Base-by-base conservation (phyloP, 495 filamentous ascomycete genomes). In the Talaromyces wortmannii region DNA sequence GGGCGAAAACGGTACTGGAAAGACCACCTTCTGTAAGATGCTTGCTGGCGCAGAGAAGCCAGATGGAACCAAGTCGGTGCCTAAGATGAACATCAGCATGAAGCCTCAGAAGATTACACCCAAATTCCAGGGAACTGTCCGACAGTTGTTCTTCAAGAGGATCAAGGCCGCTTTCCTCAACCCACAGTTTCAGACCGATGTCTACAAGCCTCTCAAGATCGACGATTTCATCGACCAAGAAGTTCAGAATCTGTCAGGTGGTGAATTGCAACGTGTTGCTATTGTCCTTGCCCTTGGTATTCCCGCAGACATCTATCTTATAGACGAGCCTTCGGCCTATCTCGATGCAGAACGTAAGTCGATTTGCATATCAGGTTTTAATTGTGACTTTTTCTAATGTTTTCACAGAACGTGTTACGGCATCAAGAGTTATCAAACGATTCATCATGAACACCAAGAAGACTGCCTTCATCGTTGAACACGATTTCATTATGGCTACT, bases 361-460 rank as follows among this genome's bases (percentile, higher is more conserved):
- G 36, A 40, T 40, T 40, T 40, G 5, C n/a, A 12, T 2, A 10
- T 53, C n/a, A 0, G 7, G 0, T 45, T 36, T 42, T 33, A 46
- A 4, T 6, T 5, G 12, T 1, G 4, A 4, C 29, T 31, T 53
- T 8, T 53, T 16, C 43, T 18, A 6, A 11, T 16, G 2, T 12
- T 8, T 2, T 46, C 31, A 46, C 13, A 53, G 52, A 98, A 75
- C 92, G 94, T 88, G 97, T 98, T 61, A 83, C 97, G 56, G 94
- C 92, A 57, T 87, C 91, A 48, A 84, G 92, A 65, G 94, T 97
- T 62, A 98, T 98, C 77, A 98, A 98, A 79, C 87, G 94, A 57
- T 98, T 96, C 82, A 97, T 98, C 63, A 98, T 97, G 94, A 92
- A 97, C 79, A 84, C 90, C 55, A 97, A 98, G 86, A 97, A 97